Evolutionary conservation across 2,329 filamentous ascomycete genomes (phyloP).

Genomic region (Corinectria fuckeliana): DNA sequence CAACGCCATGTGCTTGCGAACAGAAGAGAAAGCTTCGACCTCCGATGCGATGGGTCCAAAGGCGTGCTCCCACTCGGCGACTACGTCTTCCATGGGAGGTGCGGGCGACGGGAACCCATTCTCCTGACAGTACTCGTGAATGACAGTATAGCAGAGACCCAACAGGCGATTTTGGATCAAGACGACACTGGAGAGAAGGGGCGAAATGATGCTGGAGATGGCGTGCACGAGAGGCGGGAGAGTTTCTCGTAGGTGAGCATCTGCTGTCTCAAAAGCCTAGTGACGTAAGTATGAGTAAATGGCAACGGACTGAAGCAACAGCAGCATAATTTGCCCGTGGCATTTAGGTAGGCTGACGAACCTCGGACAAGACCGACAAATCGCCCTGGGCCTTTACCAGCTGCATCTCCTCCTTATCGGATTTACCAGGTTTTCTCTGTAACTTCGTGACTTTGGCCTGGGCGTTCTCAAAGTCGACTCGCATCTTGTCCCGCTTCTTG

Average conservation of each 20-base stretch:
- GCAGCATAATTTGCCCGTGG: not conserved
- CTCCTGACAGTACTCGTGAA: conserved; percentile 19
- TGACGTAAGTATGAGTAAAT: not conserved
- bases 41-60: conserved; percentile 6
- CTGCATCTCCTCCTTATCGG: conserved; percentile 16
- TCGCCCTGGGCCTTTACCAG: conserved; percentile 15
- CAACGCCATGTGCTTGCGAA: conserved; percentile 10
- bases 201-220: conserved; percentile 11
- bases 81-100: conserved; percentile 14
- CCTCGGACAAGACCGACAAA: conserved; percentile 7
- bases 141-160: conserved; percentile 19
- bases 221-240: conserved; percentile 18
- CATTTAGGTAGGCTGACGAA: not conserved
- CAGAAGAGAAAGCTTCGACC: conserved; percentile 10
- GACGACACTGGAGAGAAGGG: conserved; percentile 13
- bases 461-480: conserved; percentile 16
- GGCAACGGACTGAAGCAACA: not conserved
- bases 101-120: conserved; percentile 20
- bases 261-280: conserved; percentile 17
- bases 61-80: conserved; percentile 13
- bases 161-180: conserved; percentile 19
- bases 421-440: conserved; percentile 11
- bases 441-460: conserved; percentile 16
- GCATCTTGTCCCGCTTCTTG: conserved; percentile 19
- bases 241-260: conserved; percentile 15